Evolutionary conservation across 768 basidiomycete genomes (phyloP).

Genomic region (Kondoa malvinella): DNA sequence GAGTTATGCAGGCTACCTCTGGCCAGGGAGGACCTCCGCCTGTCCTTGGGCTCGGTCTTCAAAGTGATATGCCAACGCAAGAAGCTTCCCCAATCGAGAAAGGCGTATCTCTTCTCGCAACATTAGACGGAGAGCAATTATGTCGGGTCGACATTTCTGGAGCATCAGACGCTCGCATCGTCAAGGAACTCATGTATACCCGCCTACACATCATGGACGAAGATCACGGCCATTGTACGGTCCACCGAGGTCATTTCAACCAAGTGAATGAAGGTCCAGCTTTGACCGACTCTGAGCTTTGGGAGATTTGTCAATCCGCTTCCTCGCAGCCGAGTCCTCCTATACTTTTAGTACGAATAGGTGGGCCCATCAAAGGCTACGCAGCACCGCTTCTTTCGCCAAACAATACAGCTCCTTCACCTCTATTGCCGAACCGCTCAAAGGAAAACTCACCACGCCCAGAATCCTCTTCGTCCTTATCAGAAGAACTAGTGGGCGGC

Average conservation of each 20-base stretch:
- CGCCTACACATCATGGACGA: slow-evolving; percentile 60
- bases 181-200: slow-evolving; percentile 21
- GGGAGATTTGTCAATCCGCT: slow-evolving; percentile 43
- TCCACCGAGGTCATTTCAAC: slow-evolving; percentile 78
- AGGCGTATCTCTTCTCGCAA: not conserved
- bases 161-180: not conserved
- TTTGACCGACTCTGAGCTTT: slow-evolving; percentile 51
- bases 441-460: not conserved
- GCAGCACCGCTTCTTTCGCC: not conserved
- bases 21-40: not conserved
- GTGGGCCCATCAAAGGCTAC: not conserved
- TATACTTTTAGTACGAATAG: slow-evolving; percentile 8
- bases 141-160: not conserved
- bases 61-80: not conserved
- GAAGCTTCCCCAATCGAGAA: not conserved
- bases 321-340: slow-evolving; percentile 9
- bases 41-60: not conserved
- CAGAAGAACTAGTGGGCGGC: not conserved
- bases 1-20: too few relatives aligned
- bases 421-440: not conserved
- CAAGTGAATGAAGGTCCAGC: slow-evolving; percentile 57
- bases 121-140: not conserved
- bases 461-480: slow-evolving; percentile 5
- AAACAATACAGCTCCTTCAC: not conserved
- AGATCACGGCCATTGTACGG: slow-evolving; percentile 55